phyloP scores from a whole-genome alignment of 2,329 filamentous ascomycete genomes.

The Ophiostoma novo-ulmi region DNA sequence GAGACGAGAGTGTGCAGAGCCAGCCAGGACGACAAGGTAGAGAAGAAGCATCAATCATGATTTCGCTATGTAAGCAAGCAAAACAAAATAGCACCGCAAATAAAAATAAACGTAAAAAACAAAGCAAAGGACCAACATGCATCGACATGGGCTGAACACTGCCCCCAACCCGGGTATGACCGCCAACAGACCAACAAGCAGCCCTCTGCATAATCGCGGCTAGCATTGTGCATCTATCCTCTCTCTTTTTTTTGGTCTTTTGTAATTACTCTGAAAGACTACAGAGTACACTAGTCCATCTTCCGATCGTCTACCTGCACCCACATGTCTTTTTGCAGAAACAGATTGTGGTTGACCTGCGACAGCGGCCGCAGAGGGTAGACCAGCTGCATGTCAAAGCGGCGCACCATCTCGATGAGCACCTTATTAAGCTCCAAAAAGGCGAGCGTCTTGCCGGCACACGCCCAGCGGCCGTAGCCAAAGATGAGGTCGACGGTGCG shows the following conservation, averaged over 20 bases:
- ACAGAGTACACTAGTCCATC: not conserved
- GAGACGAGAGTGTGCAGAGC: not conserved
- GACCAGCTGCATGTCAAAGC: slow-evolving; percentile 33
- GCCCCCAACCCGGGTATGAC: not conserved
- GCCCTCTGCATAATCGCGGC: not conserved
- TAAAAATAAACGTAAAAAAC: not conserved
- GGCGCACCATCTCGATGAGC: slow-evolving; percentile 27
- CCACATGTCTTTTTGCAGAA: slow-evolving; percentile 33
- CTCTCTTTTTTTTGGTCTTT: no score
- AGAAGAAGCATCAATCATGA: not conserved
- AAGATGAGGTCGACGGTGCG: slow-evolving; percentile 38
- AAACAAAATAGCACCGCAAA: not conserved
- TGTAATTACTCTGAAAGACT: no score
- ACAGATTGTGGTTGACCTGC: slow-evolving; percentile 31
- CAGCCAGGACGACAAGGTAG: not conserved
- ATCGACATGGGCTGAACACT: not conserved
- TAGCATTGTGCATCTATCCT: no score
- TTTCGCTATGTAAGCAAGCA: not conserved
- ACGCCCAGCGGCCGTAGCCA: slow-evolving; percentile 38
- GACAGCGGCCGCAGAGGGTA: slow-evolving; percentile 29
- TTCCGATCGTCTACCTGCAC: slow-evolving; percentile 28
- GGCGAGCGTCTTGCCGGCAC: slow-evolving; percentile 41
- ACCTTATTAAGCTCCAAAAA: slow-evolving; percentile 41
- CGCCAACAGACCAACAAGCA: not conserved
- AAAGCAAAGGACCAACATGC: not conserved